Conservation (phyloP, 176 grass and related monocot genomes). For the Aegilops sharonensis region DNA sequence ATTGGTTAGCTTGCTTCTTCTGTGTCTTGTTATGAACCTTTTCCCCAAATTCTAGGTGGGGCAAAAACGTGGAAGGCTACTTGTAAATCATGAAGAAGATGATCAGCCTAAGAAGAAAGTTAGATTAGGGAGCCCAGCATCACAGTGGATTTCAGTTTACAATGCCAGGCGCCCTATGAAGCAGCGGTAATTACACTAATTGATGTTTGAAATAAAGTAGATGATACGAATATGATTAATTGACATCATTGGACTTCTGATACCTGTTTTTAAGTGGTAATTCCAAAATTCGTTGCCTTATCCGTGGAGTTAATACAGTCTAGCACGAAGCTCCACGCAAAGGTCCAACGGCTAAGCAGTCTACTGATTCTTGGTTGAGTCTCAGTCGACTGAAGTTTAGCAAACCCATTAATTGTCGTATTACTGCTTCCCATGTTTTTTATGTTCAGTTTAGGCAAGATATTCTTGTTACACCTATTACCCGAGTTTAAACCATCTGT, state of each 20-base stretch:
- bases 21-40: not conserved
- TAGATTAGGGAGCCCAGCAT: slow-evolving; percentile 70
- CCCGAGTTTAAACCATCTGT: not conserved
- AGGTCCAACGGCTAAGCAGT: too few species aligned
- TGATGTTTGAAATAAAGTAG: slow-evolving; percentile 3
- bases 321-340: too few species aligned
- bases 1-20: slow-evolving; percentile 27
- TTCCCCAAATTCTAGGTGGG: slow-evolving; percentile 60
- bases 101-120: slow-evolving; percentile 95
- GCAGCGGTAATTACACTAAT: slow-evolving; percentile 66
- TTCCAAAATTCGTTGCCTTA: not conserved
- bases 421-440: not conserved
- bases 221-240: slow-evolving; percentile 16
- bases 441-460: not conserved
- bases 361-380: too few species aligned
- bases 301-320: not conserved
- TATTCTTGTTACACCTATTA: slow-evolving; percentile 4
- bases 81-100: slow-evolving; percentile 79
- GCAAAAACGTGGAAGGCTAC: slow-evolving; percentile 84
- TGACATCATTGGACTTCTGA: not conserved
- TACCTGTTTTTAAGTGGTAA: not conserved
- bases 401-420: not conserved
- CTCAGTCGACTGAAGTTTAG: too few species aligned
- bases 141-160: slow-evolving; percentile 97
- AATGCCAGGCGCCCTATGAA: slow-evolving; percentile 91